Evolutionary conservation across 768 basidiomycete species (phyloP), one percentile per base, ranked within the genome.

Genomic region (Mycena rosella): DNA sequence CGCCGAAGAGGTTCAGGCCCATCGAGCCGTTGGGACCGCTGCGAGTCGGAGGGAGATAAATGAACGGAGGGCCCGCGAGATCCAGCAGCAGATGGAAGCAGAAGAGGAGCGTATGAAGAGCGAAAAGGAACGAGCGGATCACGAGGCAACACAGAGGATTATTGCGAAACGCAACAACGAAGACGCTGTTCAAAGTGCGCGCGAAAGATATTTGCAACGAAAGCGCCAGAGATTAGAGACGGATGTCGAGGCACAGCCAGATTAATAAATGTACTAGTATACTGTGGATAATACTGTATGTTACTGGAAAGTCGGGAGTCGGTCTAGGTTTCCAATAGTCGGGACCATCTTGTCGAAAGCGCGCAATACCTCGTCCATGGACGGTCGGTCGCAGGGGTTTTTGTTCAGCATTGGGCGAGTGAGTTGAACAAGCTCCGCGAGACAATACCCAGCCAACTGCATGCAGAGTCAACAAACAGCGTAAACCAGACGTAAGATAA

Each of bases 11-110:
- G 79, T 81, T 0, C 76, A 87, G 60, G 75, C 79, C 4, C 91
- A 95, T 75, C 87, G 89, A n/a, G 95, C 95, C 2, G 94, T 90
- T 14, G 96, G 96, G 4, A 85, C 87, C 18, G 93, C 95, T 27
- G 94, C 96, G 0, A 91, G 86, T 74, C 85, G 89, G 72, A 85
- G 81, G 72, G 96, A 97, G 78, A 93, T 96, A 58, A 91, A 94
- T 66, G 92, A 94, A 74, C 87, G 98, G 63, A 88, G 97, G 73
- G 83, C 87, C 22, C 84, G 87, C 62, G 92, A 98, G 76, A 87
- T 99, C 27, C 87, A 87, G 67, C 81, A 84, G 58, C 96, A 98
- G 79, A 81, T 98, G 83, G 87, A 88, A 57, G 91, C 89, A 71
- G 94, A 97, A 75, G 82, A 86, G 58, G 85, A 87, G 68, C 87